Conservation (phyloP, 495 filamentous ascomycete genomes). For the Amorphotheca resinae region DNA sequence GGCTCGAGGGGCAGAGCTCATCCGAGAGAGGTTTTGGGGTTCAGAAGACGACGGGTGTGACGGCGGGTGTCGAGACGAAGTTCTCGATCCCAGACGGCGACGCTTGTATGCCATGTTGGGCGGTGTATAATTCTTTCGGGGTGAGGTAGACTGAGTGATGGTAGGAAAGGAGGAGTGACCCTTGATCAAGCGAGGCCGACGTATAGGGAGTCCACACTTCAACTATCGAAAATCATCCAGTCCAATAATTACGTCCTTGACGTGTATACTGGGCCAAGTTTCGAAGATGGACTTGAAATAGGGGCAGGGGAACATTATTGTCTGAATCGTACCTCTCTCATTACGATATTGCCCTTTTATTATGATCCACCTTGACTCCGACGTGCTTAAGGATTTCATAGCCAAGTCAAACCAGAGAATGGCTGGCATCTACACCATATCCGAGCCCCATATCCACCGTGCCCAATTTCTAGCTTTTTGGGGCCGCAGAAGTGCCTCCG, state of each 20-base stretch:
- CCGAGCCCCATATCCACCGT: not conserved
- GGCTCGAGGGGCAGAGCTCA: conserved; percentile 9
- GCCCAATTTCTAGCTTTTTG: conserved; percentile 6
- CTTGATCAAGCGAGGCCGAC: not conserved
- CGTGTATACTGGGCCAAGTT: not conserved
- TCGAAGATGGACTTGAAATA: not conserved
- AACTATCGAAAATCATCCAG: not conserved
- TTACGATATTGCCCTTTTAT: too few relatives aligned
- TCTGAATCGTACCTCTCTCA: too few relatives aligned
- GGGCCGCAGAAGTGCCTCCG: not conserved
- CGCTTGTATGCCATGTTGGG: conserved; percentile 19
- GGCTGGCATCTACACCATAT: not conserved
- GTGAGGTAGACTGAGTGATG: too few relatives aligned
- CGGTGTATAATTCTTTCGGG: too few relatives aligned
- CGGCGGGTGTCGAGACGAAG: conserved; percentile 3
- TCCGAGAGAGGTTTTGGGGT: conserved; percentile 5
- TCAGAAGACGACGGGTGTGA: conserved; percentile 2
- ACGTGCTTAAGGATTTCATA: too few relatives aligned
- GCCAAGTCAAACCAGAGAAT: not conserved
- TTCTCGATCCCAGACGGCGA: conserved; percentile 2
- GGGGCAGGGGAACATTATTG: too few relatives aligned
- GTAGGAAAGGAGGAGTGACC: not conserved
- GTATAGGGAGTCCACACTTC: not conserved
- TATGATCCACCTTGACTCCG: too few relatives aligned
- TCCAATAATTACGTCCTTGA: not conserved